Base-by-base conservation (phyloP, 1,139 yeast species). In the Lodderomyces elongisporus region DNA sequence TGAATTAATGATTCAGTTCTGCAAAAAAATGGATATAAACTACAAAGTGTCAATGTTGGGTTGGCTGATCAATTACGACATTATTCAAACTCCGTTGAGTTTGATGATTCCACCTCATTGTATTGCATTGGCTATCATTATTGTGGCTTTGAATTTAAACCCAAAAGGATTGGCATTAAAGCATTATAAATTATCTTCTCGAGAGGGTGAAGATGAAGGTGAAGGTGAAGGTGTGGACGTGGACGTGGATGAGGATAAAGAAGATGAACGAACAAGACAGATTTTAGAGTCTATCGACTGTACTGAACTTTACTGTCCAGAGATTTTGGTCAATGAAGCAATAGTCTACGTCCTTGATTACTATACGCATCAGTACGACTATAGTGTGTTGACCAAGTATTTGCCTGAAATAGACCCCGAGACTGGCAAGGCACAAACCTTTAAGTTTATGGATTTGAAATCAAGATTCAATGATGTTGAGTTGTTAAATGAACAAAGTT, bases 31-130 rank as follows among this genome's bases (percentile, higher is more conserved):
- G 35, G 58, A 61, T 3, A 45, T 81, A 12, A 66, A 64, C 29
- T 66, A 69, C 42, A 62, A 60, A 17, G 51, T 68, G 16, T 64
- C 78, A 7, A 66, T 71, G 46, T 58, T 77, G 32, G 79, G 89
- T 3, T 91, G 96, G 96, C 58, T 77, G 16, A 67, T 89, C 4
- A 67, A 80, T 12, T 77, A 78, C 45, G 98, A 91, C 51, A 66
- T 82, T 10, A 77, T 81, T 52, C 74, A 79, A 35, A 79, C 95
- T 2, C 85, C 84, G 25, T 66, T 83, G 14, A 74, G 79, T 13
- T 58, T 91, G 25, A 79, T 77, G 50, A 70, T 77, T 12, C 94
- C 97, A 1, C 81, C 89, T 2, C 95, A 88, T 52, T 73, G 84
- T 26, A 76, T 83, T 30, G 93, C 96, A 0, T 54, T 87, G 36